Evolutionary conservation across 352 stramenopile genomes (phyloP).

Genomic region (Phytophthora hybrid): DNA sequence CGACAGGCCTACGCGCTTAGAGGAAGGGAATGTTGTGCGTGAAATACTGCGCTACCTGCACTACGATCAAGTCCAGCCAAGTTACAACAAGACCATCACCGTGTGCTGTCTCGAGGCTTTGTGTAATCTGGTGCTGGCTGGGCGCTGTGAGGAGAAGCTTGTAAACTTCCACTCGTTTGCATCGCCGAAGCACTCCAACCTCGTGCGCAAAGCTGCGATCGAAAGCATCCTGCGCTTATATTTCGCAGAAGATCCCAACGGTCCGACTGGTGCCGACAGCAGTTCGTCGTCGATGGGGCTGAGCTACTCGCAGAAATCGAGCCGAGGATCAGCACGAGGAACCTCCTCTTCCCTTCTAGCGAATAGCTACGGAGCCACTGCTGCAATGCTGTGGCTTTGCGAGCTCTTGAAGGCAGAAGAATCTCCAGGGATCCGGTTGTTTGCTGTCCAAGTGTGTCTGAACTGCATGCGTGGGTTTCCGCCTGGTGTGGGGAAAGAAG

Average conservation of each 20-base stretch:
- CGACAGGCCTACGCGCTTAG: conserved; percentile 61
- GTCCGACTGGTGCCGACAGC: conserved; percentile 24
- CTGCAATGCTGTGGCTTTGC: conserved; percentile 75
- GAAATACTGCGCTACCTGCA: conserved; percentile 85
- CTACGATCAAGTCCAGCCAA: conserved; percentile 88
- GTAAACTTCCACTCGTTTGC: conserved; percentile 80
- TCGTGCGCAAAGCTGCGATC: conserved; percentile 85
- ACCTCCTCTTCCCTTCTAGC: conserved; percentile 36
- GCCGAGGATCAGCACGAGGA: conserved; percentile 17
- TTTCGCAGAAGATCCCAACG: conserved; percentile 81
- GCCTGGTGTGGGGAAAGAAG: conserved; percentile 69
- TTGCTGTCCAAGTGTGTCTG: conserved; percentile 80
- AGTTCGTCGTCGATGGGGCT: conserved; percentile 26
- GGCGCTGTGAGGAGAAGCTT: conserved; percentile 70
- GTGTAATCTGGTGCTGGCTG: conserved; percentile 79
- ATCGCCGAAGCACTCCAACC: conserved; percentile 73
- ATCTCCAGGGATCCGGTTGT: conserved; percentile 77
- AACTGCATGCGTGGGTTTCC: conserved; percentile 87
- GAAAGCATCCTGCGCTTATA: conserved; percentile 87
- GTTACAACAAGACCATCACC: conserved; percentile 83
- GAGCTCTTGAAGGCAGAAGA: conserved; percentile 70
- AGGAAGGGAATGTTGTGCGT: conserved; percentile 59
- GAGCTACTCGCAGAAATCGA: conserved; percentile 30
- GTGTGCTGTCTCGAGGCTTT: conserved; percentile 85
- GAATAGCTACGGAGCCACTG: conserved; percentile 72